Evolutionary conservation across 176 grass and related monocot species (phyloP), one percentile per base, ranked within the genome.

Genomic region (Carex parvula): DNA sequence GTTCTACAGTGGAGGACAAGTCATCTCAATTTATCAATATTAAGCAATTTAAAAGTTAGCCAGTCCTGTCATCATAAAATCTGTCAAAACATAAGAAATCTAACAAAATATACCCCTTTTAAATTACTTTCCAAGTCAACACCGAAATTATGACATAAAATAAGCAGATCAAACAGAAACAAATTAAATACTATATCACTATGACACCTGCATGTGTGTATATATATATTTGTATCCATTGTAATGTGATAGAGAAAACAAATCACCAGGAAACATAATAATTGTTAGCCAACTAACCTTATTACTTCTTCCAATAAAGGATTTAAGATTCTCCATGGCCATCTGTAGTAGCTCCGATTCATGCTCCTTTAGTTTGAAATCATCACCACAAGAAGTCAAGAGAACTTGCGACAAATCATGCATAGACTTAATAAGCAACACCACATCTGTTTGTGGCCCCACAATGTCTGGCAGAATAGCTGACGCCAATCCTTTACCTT

Each of bases 281-380:
- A 1, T 50, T 86, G 65, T 83, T 46, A 22, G 29, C 81, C 5
- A 68, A 46, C 59, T 85, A 89, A 94, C 92, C 85, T 89, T 90
- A 79, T 78, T 86, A 75, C 55, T 87, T 85, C 82, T 85, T 54
- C 56, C 91, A 87, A 74, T 84, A 82, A 66, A 84, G 87, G 73
- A 80, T 87, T 83, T 66, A 71, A 95, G 90, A 90, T 95, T 92
- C 60, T 72, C 81, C 59, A 92, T 91, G 52, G 83, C 85, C 61
- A 82, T 87, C 71, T 90, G 79, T 48, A 95, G 82, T 76, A 91
- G 83, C 44, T 86, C 79, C 33, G 73, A 53, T 75, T 95, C 93
- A 79, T 79, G 77, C 55, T 85, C 88, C 53, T 80, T 83, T 59
- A 95, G 79, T 18, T 86, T 60, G 78, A 80, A 87, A 76, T 70